A percentile compares a stretch with the other conserved stretches of the same genome.
phyloP scores from a whole-genome alignment of 768 basidiomycete genomes.

The Pleurotus platypus region DNA sequence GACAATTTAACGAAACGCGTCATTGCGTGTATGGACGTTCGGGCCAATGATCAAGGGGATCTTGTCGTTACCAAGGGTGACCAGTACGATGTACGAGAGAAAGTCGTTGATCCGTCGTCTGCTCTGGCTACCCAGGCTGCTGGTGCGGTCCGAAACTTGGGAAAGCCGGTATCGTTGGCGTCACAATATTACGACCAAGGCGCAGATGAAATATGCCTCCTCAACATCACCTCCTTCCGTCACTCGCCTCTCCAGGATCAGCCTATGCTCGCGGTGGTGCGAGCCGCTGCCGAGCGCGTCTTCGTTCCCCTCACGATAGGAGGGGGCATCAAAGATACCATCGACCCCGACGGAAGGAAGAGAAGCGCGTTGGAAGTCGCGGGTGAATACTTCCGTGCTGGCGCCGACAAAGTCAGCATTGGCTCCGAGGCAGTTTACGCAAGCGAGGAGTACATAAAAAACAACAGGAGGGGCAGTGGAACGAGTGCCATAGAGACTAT shows the following conservation, averaged over 20 bases:
- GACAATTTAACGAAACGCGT: constrained; percentile 90
- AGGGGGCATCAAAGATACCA: constrained; percentile 93
- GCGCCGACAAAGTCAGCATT: constrained; percentile 98
- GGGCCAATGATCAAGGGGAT: constrained; percentile 93
- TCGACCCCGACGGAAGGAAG: constrained; percentile 91
- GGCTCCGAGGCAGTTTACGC: constrained; percentile 95
- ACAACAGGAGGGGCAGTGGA: constrained; percentile 49
- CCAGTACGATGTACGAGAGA: constrained; percentile 97
- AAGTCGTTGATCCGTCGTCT: constrained; percentile 25
- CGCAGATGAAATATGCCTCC: constrained; percentile 94
- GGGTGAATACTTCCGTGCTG: constrained; percentile 92
- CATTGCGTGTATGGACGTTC: constrained; percentile 96
- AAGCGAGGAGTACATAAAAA: constrained; percentile 73
- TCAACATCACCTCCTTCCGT: constrained; percentile 99
- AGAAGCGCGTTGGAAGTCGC: constrained; percentile 92
- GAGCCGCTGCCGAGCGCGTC: constrained; percentile 81
- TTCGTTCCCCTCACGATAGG: constrained; percentile 99
- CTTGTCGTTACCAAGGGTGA: constrained; percentile 99
- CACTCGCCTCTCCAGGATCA: constrained; percentile 94
- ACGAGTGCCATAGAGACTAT: constrained; percentile 92
- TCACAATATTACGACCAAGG: constrained; percentile 81
- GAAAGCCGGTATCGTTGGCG: constrained; percentile 93
- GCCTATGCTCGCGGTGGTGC: constrained; percentile 96
- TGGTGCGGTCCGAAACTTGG: constrained; percentile 91
- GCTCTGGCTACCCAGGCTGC: constrained; percentile 36